phyloP scores from a whole-genome alignment of 495 filamentous ascomycete genomes.

The Xylaria sp. region DNA sequence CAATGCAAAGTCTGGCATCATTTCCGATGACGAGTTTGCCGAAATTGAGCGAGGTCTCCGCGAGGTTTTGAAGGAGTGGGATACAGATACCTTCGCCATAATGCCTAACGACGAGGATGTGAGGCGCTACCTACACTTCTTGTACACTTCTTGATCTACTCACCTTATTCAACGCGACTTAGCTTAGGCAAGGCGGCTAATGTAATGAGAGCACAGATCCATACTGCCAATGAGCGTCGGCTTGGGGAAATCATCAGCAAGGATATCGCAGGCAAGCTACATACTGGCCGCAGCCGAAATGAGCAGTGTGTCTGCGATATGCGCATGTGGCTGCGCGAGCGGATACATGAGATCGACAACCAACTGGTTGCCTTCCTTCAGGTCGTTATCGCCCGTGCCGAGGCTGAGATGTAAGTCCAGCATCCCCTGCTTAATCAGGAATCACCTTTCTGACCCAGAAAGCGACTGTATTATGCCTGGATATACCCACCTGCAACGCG shows the following conservation, averaged over 20 bases:
- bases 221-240: slow-evolving; percentile 91
- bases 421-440: neutral
- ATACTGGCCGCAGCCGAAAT: slow-evolving; percentile 90
- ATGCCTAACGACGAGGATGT: slow-evolving; percentile 66
- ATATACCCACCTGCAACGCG: slow-evolving; percentile 93
- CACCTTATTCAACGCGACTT: slow-evolving; percentile 9
- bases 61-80: slow-evolving; percentile 78
- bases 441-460: slow-evolving; percentile 8
- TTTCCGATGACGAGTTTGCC: slow-evolving; percentile 74
- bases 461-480: slow-evolving; percentile 62
- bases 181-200: slow-evolving; percentile 11
- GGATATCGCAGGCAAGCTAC: slow-evolving; percentile 86
- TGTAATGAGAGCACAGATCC: slow-evolving; percentile 55
- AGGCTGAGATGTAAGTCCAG: slow-evolving; percentile 64
- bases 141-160: slow-evolving; percentile 2
- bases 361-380: slow-evolving; percentile 74
- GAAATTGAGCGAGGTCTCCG: slow-evolving; percentile 75
- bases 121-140: slow-evolving; percentile 17
- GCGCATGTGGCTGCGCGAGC: slow-evolving; percentile 87
- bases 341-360: slow-evolving; percentile 73
- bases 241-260: slow-evolving; percentile 90
- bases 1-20: slow-evolving; percentile 74
- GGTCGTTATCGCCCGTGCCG: slow-evolving; percentile 75
- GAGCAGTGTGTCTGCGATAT: slow-evolving; percentile 95
- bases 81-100: slow-evolving; percentile 61